Percentiles rank a stretch among this genome's conserved stretches.
These are phyloP conservation scores for Pleurotus tuber-regium DNA, from an alignment of 768 basidiomycete genomes.

Conservation along the genomic window DNA sequence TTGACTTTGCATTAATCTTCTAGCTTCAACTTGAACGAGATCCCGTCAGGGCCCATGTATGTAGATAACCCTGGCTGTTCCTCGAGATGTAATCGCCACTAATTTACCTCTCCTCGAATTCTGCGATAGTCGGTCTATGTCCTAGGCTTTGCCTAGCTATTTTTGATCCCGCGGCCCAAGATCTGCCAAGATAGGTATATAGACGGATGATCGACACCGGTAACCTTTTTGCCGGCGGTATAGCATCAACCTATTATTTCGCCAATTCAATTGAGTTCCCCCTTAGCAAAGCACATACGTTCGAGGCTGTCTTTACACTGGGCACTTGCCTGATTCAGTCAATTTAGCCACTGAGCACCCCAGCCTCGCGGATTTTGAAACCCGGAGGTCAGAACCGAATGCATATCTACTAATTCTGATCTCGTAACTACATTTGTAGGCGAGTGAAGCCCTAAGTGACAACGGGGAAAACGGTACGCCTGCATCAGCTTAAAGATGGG, in stretches of 20 bases:
- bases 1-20: too few relatives aligned
- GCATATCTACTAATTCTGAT: too few relatives aligned
- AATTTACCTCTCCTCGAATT: background rate
- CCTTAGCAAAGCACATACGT: background rate
- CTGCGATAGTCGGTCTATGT: too few relatives aligned
- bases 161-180: conserved; percentile 7
- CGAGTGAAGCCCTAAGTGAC: too few relatives aligned
- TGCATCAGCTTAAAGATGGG: too few relatives aligned
- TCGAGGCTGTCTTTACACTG: background rate
- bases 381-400: too few relatives aligned
- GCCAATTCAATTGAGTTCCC: conserved; percentile 3
- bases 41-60: background rate
- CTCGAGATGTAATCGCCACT: background rate
- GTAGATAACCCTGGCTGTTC: background rate
- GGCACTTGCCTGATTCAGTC: background rate
- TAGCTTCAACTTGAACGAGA: background rate
- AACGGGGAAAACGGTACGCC: too few relatives aligned
- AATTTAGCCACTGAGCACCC: background rate
- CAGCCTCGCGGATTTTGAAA: conserved; percentile 7
- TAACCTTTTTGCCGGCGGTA: conserved; percentile 2
- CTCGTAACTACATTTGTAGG: too few relatives aligned
- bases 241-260: conserved; percentile 1
- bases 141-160: too few relatives aligned
- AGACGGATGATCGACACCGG: conserved; percentile 6
- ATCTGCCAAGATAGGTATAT: conserved; percentile 5